Evolutionary conservation across 257 asterid genomes (phyloP), one percentile per base, ranked within the genome.

Genomic region (Nicotiana benthamiana): DNA sequence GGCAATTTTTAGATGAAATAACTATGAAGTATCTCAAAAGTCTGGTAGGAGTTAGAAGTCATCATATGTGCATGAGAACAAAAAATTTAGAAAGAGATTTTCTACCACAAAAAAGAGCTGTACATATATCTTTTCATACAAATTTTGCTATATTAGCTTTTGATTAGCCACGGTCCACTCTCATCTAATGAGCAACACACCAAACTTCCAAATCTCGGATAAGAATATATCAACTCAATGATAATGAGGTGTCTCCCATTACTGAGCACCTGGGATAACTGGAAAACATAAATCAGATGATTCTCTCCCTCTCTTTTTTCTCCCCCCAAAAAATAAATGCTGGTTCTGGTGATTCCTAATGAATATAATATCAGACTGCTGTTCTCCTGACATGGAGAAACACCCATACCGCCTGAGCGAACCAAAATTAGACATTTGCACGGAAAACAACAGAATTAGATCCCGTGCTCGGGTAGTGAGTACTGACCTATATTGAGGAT

Each of bases 201-300:
- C 56, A 11, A 12, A 65, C 79, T 76, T 76, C 48, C 80, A 67
- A 77, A 82, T 77, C 70, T 68, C 18, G 66, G 78, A 77, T 68
- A 84, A 43, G 75, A 74, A 66, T 80, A 78, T 77, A 80, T 84
- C 84, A 84, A 80, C 66, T 84, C 84, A 83, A 54, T 56, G 84
- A 75, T 67, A 84, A 80, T 75, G 79, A 83, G 87, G 79, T 80
- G 80, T 67, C 82, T 80, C 82, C 79, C 84, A 80, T 4, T 75
- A 80, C 75, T 84, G 77, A 80, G 87, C 82, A 84, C 84, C 84
- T 67, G 80, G 87, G 56, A 65, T 67, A 84, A 62, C 82, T 34
- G 80, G 76, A 80, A 40, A 46, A 76, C 18, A 13, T 13, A 51
- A 51, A 51, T 13, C 56, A 51, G 56, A 51, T 51, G 56, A 51